Conservation (phyloP, 2,329 filamentous ascomycete species). For the Zymoseptoria passerinii region DNA sequence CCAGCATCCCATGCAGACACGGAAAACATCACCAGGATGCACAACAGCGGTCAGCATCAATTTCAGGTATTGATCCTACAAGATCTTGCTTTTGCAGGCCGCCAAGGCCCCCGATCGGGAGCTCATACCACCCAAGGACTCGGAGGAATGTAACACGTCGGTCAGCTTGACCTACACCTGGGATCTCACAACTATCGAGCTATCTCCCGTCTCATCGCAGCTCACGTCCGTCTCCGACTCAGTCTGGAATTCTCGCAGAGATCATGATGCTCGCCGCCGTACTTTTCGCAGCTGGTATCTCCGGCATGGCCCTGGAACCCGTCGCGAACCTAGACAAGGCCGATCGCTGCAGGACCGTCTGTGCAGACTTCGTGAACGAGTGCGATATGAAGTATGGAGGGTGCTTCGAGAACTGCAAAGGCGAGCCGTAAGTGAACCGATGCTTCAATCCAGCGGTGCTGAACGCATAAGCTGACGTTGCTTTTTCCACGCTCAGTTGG, state of each 20-base stretch:
- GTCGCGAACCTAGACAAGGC: not conserved
- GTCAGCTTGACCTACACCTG: not conserved
- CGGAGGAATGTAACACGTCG: not conserved
- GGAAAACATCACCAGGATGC: not conserved
- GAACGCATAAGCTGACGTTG: too few species aligned
- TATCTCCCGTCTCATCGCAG: not conserved
- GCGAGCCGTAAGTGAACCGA: not conserved
- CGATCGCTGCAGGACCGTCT: not conserved
- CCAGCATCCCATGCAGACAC: not conserved
- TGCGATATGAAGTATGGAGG: constrained; percentile 8
- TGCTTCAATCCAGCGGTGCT: too few species aligned
- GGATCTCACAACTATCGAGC: not conserved
- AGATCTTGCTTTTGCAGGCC: not conserved
- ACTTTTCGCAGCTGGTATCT: not conserved
- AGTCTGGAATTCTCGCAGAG: not conserved
- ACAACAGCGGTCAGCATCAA: not conserved
- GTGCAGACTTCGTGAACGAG: constrained; percentile 6
- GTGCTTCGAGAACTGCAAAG: constrained; percentile 4
- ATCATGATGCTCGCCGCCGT: not conserved
- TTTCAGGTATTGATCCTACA: too few species aligned
- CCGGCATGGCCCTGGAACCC: not conserved
- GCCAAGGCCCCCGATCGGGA: not conserved
- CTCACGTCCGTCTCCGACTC: not conserved
- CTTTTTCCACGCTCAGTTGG: too few species aligned
- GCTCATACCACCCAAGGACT: not conserved